Evolutionary conservation across 345 rosid genomes (phyloP), one percentile per base, ranked within the genome.

Genomic region (Lagerstroemia speciosa): DNA sequence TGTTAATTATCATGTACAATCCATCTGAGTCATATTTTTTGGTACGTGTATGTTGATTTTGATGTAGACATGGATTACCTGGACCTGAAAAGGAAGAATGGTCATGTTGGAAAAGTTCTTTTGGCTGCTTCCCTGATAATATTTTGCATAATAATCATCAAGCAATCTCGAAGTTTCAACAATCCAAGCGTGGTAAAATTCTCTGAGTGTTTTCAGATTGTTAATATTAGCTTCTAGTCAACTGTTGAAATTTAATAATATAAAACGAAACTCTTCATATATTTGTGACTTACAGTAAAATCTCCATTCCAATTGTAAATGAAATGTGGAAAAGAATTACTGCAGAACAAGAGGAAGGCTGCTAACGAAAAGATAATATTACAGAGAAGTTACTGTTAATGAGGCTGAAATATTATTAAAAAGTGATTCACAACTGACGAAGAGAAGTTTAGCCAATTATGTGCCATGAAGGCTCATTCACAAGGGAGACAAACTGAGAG

Each of bases 91-190:
- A 89, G 83, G 75, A 94, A 88, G 82, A 73, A 76, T 69, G 90
- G 78, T 78, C 71, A 86, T 40, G 76, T 85, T 43, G 92, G 96
- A 5, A 94, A 84, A 83, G 73, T 94, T 77, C 62, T 89, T 64
- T 77, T 94, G 79, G 99, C 85, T 31, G 98, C 93, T 68, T 57
- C 77, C 34, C 86, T 94, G 69, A 89, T 93, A 65, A 90, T 92
- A 64, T 72, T 94, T 45, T 91, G 96, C 81, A 85, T 94, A 72
- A 71, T 91, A 62, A 81, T 91, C 93, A 89, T 94, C 41, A 94
- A 91, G 78, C 98, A 86, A 45, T 88, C 93, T 33, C 86, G 93
- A 14, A 77, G 83, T 60, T 91, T 91, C 78, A 77, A 68, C 55
- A 60, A 83, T 17, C 83, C 93, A 19, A 94, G 83, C 71, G 78